Evolutionary conservation across 192 early-diverging fungal genomes (phyloP).

Genomic region (Powellomyces hirtus): DNA sequence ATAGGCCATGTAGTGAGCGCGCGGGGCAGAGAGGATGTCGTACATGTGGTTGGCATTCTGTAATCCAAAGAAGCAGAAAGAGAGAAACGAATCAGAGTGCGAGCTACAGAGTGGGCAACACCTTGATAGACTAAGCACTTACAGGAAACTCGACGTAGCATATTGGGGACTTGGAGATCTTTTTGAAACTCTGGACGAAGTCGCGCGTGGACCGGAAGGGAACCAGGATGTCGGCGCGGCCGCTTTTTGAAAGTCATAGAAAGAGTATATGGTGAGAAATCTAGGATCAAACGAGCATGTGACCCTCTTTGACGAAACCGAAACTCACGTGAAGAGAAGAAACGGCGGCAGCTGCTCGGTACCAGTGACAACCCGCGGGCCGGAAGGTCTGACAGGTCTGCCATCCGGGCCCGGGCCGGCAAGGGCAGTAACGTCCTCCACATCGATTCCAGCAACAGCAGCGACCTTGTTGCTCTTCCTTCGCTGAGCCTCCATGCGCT

Average conservation of each 20-base stretch:
- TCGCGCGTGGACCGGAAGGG: constrained; percentile 28
- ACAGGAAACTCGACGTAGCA: constrained; percentile 36
- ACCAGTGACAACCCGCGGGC: constrained; percentile 2
- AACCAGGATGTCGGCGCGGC: constrained; percentile 35
- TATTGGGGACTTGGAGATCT: constrained; percentile 26
- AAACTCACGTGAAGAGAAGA: constrained; percentile 40
- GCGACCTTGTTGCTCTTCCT: constrained; percentile 6
- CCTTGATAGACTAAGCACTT: not conserved
- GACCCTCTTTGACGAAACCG: too few species aligned
- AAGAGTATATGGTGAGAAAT: too few species aligned
- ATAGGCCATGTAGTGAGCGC: constrained; percentile 35
- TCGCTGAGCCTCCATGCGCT: constrained; percentile 13
- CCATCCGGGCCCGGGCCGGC: not conserved
- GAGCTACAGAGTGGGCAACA: too few species aligned
- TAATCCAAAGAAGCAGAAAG: not conserved
- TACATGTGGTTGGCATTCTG: constrained; percentile 38
- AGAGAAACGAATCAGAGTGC: not conserved
- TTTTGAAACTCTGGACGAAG: constrained; percentile 33
- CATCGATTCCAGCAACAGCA: not conserved
- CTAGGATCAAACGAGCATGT: not conserved
- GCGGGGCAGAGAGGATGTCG: constrained; percentile 29
- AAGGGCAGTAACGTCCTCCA: not conserved
- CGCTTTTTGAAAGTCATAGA: too few species aligned
- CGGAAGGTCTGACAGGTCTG: not conserved
- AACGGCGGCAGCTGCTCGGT: constrained; percentile 30